phyloP scores from a whole-genome alignment of 306 rosid species.

The Acacia melanoxylon region DNA sequence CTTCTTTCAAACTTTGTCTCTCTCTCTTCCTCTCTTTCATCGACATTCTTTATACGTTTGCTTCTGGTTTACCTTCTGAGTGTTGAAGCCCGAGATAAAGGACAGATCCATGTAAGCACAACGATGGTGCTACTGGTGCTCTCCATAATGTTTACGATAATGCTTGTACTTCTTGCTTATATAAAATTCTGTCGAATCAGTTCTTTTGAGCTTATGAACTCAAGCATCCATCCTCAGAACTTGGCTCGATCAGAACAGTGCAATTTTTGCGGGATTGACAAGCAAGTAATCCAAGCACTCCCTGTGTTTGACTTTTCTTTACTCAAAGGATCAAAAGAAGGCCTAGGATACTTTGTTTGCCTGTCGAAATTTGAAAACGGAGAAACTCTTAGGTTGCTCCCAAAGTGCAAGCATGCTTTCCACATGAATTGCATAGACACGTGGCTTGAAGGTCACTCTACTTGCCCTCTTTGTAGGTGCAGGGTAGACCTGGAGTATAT shows the following conservation, averaged over 20 bases:
- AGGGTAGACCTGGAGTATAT: conserved; percentile 56
- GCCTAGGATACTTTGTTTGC: conserved; percentile 83
- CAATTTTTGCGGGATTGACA: conserved; percentile 59
- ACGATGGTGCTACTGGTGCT: conserved; percentile 51
- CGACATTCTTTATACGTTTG: not conserved
- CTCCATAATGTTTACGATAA: conserved; percentile 44
- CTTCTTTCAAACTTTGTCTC: no score
- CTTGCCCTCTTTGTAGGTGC: conserved; percentile 86
- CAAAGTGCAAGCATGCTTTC: conserved; percentile 86
- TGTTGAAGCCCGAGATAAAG: not conserved
- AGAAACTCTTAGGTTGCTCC: conserved; percentile 71
- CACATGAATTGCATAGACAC: conserved; percentile 78
- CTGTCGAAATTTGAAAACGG: conserved; percentile 70
- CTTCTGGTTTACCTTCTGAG: not conserved
- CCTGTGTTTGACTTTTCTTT: conserved; percentile 76
- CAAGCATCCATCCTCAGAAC: conserved; percentile 14
- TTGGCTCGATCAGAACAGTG: conserved; percentile 28
- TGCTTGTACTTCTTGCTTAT: conserved; percentile 56
- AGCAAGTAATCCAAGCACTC: conserved; percentile 65
- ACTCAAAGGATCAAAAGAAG: conserved; percentile 71
- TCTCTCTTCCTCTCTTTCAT: no score
- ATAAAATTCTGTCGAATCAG: conserved; percentile 54
- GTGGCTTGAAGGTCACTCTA: conserved; percentile 87
- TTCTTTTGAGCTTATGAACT: conserved; percentile 10
- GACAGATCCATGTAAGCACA: conserved; percentile 48